Evolutionary conservation across 257 asterid species (phyloP).

Genomic region (Ligustrum vulgare): DNA sequence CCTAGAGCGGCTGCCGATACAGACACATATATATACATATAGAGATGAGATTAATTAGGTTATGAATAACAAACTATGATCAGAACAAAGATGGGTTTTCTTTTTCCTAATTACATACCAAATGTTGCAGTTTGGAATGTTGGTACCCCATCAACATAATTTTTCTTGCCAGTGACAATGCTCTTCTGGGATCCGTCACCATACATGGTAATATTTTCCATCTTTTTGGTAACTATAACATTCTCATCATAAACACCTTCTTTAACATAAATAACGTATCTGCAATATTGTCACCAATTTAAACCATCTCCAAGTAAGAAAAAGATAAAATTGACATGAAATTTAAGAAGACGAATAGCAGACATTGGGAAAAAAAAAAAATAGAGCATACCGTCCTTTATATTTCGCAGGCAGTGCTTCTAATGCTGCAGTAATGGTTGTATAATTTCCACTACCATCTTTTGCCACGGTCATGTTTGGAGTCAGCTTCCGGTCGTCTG

Average conservation of each 20-base stretch:
- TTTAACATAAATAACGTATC: conserved; percentile 69
- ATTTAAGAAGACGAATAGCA: not conserved
- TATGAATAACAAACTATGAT: not conserved
- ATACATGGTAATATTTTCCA: conserved; percentile 69
- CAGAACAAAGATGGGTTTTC: not conserved
- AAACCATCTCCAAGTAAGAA: not conserved
- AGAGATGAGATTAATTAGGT: not conserved
- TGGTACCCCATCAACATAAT: conserved; percentile 67
- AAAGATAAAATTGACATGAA: not conserved
- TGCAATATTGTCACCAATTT: conserved; percentile 24
- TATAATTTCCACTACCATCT: conserved; percentile 68
- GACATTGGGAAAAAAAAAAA: not conserved
- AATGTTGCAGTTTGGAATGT: conserved; percentile 83
- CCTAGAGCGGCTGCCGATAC: conserved; percentile 61
- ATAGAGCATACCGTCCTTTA: conserved; percentile 53
- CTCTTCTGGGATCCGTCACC: conserved; percentile 96
- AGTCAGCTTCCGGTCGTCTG: conserved; percentile 26
- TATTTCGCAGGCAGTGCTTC: conserved; percentile 57
- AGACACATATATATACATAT: not conserved
- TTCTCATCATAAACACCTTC: conserved; percentile 75
- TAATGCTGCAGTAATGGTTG: conserved; percentile 62
- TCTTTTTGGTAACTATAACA: conserved; percentile 57
- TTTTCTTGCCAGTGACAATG: conserved; percentile 70
- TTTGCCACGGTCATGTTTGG: conserved; percentile 74
- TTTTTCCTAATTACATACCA: conserved; percentile 38